Percentiles rank a stretch among this genome's conserved stretches.
Conservation (phyloP, 1,284 basidiomycete genomes). For the Athelia sp. region DNA sequence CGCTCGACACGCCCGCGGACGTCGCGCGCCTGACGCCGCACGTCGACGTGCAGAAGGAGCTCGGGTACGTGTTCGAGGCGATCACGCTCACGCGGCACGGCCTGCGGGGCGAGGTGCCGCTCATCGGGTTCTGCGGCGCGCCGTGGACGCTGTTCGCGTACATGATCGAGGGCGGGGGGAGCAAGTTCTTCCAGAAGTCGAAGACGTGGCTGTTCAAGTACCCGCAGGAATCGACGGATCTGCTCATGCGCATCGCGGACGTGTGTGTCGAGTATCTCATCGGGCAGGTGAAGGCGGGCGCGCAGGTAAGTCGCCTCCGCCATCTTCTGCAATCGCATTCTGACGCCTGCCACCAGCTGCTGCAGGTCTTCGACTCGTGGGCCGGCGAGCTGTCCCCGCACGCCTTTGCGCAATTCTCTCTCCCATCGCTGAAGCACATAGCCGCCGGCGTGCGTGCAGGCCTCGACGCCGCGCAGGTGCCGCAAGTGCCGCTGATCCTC, state of each 20-base stretch:
- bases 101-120: slow-evolving; percentile 81
- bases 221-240: slow-evolving; percentile 73
- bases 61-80: slow-evolving; percentile 89
- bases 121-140: slow-evolving; percentile 94
- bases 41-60: slow-evolving; percentile 77
- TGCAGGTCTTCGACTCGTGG: slow-evolving; percentile 96
- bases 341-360: slow-evolving; percentile 45
- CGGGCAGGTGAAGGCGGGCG: slow-evolving; percentile 88
- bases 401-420: slow-evolving; percentile 77
- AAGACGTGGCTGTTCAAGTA: slow-evolving; percentile 93
- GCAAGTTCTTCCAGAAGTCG: slow-evolving; percentile 82
- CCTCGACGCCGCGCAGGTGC: slow-evolving; percentile 51
- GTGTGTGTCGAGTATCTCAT: slow-evolving; percentile 86
- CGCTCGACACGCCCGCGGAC: slow-evolving; percentile 75
- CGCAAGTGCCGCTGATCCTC: slow-evolving; percentile 75
- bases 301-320: slow-evolving; percentile 62
- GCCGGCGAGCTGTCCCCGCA: slow-evolving; percentile 86
- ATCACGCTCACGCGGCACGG: slow-evolving; percentile 78
- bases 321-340: slow-evolving; percentile 2
- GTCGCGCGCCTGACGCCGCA: slow-evolving; percentile 51
- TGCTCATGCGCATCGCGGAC: slow-evolving; percentile 76
- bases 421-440: slow-evolving; percentile 63
- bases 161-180: slow-evolving; percentile 94
- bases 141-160: slow-evolving; percentile 97
- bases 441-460: slow-evolving; percentile 56